Evolutionary conservation across 1,284 basidiomycete species (phyloP).

Genomic region (Cerioporus squamosus): DNA sequence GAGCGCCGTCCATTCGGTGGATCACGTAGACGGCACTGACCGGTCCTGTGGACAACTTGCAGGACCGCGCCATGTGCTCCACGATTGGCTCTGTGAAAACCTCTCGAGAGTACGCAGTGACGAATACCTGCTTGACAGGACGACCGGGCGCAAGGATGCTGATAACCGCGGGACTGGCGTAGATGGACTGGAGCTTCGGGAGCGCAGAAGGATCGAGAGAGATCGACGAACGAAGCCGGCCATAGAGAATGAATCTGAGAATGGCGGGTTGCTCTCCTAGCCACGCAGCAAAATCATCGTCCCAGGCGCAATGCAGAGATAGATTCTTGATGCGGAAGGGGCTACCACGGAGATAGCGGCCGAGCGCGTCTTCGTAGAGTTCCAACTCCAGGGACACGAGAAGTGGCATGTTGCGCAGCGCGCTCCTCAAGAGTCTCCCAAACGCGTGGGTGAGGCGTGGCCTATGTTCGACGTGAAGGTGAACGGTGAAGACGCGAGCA

Average conservation of each 20-base stretch:
- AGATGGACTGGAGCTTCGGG: not conserved
- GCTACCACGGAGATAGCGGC: constrained; percentile 1
- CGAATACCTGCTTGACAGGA: not conserved
- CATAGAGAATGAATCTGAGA: not conserved
- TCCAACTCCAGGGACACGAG: not conserved
- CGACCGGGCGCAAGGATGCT: not conserved
- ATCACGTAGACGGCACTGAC: not conserved
- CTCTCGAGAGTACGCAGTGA: not conserved
- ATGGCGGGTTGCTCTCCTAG: constrained; percentile 2
- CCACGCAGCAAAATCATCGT: constrained; percentile 1
- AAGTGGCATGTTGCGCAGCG: constrained; percentile 3
- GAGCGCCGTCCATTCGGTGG: not conserved
- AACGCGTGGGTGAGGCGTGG: not conserved
- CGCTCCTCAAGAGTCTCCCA: constrained; percentile 2
- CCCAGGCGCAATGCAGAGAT: constrained; percentile 2
- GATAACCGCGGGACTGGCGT: not conserved
- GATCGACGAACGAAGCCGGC: not conserved
- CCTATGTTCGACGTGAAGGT: not conserved
- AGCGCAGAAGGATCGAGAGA: not conserved
- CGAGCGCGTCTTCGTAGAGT: not conserved
- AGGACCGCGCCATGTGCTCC: not conserved
- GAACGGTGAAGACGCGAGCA: not conserved
- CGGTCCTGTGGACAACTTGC: not conserved
- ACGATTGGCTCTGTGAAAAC: not conserved
- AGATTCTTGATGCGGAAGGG: constrained; percentile 1